These are phyloP conservation scores for Forsythia viridissima DNA, from an alignment of 257 asterid genomes.

Conservation along the genomic window DNA sequence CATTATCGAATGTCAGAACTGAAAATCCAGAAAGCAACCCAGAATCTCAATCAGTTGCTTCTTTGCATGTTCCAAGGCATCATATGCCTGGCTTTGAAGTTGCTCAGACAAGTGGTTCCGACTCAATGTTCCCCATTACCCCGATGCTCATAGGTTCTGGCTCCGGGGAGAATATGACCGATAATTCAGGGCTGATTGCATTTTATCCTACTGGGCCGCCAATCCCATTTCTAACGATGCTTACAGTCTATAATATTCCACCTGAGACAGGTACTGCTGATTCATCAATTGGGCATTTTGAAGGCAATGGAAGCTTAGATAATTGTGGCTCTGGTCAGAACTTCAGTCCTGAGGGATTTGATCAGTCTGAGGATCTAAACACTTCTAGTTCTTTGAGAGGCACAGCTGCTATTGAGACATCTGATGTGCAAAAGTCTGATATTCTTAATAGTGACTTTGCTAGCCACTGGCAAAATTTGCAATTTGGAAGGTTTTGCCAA, in stretches of 20 bases:
- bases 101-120: slow-evolving; percentile 80
- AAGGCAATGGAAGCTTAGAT: slow-evolving; percentile 50
- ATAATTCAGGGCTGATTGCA: slow-evolving; percentile 68
- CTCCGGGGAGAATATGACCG: slow-evolving; percentile 54
- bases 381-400: slow-evolving; percentile 47
- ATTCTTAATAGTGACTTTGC: slow-evolving; percentile 83
- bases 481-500: slow-evolving; percentile 86
- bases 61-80: slow-evolving; percentile 56
- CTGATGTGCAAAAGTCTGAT: slow-evolving; percentile 63
- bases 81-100: slow-evolving; percentile 53
- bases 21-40: slow-evolving; percentile 56
- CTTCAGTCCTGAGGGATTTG: slow-evolving; percentile 47
- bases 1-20: slow-evolving; percentile 36
- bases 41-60: slow-evolving; percentile 49
- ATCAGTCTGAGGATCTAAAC: slow-evolving; percentile 51
- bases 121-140: slow-evolving; percentile 60
- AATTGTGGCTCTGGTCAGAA: slow-evolving; percentile 47
- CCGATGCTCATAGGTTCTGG: slow-evolving; percentile 80
- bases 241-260: slow-evolving; percentile 69
- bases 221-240: slow-evolving; percentile 88
- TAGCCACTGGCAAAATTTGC: slow-evolving; percentile 89
- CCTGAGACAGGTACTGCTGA: slow-evolving; percentile 62
- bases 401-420: slow-evolving; percentile 41
- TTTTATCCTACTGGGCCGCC: slow-evolving; percentile 98
- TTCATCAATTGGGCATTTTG: slow-evolving; percentile 52